phyloP scores from a whole-genome alignment of 768 basidiomycete species.

The Dictyophora rubrovolvata region DNA sequence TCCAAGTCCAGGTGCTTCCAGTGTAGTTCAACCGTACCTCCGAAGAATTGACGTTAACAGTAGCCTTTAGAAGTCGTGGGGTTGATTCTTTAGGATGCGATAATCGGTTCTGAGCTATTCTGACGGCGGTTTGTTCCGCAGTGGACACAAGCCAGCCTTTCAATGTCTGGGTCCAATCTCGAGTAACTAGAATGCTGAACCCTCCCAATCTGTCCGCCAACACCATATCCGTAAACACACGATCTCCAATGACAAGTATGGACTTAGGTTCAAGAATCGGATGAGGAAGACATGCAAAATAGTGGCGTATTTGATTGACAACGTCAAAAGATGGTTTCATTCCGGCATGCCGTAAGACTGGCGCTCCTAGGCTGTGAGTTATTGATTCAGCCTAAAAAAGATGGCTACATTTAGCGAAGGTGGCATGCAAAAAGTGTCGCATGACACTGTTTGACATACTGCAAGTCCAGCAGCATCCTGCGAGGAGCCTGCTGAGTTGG shows the following conservation, averaged over 20 bases:
- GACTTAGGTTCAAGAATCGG: constrained; percentile 49
- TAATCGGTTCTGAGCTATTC: background rate
- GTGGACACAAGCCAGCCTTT: background rate
- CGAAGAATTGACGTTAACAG: background rate
- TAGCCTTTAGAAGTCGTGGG: background rate
- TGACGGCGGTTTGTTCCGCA: constrained; percentile 1
- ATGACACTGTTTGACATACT: constrained; percentile 30
- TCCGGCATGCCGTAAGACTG: constrained; percentile 67
- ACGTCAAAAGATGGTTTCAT: constrained; percentile 80
- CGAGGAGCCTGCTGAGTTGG: constrained; percentile 85
- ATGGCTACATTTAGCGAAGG: background rate
- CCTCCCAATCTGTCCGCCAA: constrained; percentile 66
- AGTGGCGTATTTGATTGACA: constrained; percentile 54
- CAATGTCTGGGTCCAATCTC: background rate
- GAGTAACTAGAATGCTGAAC: constrained; percentile 6
- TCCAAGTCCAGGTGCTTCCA: constrained; percentile 8
- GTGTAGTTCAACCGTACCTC: constrained; percentile 1
- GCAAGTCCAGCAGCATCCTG: constrained; percentile 72
- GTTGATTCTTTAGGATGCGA: background rate
- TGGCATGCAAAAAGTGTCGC: too few relatives aligned
- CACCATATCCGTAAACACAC: constrained; percentile 85
- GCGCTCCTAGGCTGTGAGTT: constrained; percentile 60
- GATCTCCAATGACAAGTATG: constrained; percentile 81
- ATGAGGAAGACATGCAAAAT: constrained; percentile 56
- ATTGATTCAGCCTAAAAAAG: constrained; percentile 72